Evolutionary conservation across 140 eudicot species (phyloP).

Genomic region (Stevia rebaudiana): DNA sequence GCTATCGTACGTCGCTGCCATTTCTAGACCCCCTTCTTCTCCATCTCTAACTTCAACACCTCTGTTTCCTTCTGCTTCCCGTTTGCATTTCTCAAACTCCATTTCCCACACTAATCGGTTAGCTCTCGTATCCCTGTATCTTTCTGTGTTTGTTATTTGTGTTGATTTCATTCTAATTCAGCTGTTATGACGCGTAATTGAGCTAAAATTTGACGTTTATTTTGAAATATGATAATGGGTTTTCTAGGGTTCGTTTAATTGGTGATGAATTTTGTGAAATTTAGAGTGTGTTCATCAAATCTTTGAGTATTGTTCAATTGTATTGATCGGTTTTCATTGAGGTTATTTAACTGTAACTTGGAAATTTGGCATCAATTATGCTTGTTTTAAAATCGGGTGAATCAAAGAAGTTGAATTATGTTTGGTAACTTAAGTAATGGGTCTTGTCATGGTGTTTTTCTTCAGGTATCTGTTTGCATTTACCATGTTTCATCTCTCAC

Average conservation of each 20-base stretch:
- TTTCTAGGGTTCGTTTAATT: conserved; percentile 17
- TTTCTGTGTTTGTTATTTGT: background rate
- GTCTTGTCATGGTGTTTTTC: background rate
- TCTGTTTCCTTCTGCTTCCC: conserved; percentile 26
- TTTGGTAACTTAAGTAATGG: background rate
- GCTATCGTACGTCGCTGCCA: conserved; percentile 36
- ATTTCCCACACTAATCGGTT: conserved; percentile 40
- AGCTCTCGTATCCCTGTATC: conserved; percentile 14
- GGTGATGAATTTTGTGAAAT: background rate
- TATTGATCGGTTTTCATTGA: background rate
- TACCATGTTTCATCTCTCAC: background rate
- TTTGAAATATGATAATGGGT: background rate
- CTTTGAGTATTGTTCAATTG: background rate
- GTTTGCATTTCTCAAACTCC: conserved; percentile 20
- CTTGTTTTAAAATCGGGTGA: background rate
- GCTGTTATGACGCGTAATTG: background rate
- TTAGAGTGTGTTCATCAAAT: background rate
- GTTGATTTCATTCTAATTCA: conserved; percentile 5
- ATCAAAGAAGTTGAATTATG: background rate
- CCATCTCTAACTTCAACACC: conserved; percentile 15
- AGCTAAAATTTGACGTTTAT: background rate
- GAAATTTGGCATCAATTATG: background rate
- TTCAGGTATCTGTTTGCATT: background rate
- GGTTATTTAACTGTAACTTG: background rate
- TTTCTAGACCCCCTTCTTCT: conserved; percentile 34